Evolutionary conservation across 768 basidiomycete species (phyloP), one percentile per base, ranked within the genome.

Genomic region (Mycena albidolilacea): DNA sequence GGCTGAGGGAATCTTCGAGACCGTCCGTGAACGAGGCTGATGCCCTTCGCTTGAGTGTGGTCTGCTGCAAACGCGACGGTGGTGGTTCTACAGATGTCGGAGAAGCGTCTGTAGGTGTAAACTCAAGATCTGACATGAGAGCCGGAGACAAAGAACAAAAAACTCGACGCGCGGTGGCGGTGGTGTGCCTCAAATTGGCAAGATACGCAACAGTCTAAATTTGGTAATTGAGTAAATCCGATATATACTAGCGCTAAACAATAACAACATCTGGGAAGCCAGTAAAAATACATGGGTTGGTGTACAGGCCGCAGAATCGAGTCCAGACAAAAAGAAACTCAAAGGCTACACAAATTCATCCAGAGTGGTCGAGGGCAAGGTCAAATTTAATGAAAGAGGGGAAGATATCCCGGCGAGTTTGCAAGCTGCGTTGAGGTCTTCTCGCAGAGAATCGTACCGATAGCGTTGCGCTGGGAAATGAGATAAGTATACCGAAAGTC

Each of bases 11-110:
- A 58, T 79, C 84, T 70, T 85, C 86, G 44, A 81, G 77, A 63
- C 82, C 86, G 71, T 90, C 89, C 78, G 90, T 57, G 55, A 76
- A 72, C 48, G 75, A 91, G 69, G 90, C 82, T 30, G 92, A 91
- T 19, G 89, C 90, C 64, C 87, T 85, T 76, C 93, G 90, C 81
- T 94, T 94, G 66, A 89, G 82, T 39, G 77, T 74, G 55, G 72
- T 48, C 67, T 60, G 67, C 59, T 70, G 63, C 52, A 65, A 66
- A 73, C 74, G 74, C 58, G 74, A 65, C 57, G 61, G 21, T 46
- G 55, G 65, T 6, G 75, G 39, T 58, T 78, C 75, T n/a, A 74
- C 67, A 71, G 69, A 67, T 64, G 73, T 58, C 57, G 79, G 67
- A 21, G 73, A 67, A n/a, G 74, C 52, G 30, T 82, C 66, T 8